Conservation (phyloP, 2,329 filamentous ascomycete species). For the Paracoccidioides lutzii region DNA sequence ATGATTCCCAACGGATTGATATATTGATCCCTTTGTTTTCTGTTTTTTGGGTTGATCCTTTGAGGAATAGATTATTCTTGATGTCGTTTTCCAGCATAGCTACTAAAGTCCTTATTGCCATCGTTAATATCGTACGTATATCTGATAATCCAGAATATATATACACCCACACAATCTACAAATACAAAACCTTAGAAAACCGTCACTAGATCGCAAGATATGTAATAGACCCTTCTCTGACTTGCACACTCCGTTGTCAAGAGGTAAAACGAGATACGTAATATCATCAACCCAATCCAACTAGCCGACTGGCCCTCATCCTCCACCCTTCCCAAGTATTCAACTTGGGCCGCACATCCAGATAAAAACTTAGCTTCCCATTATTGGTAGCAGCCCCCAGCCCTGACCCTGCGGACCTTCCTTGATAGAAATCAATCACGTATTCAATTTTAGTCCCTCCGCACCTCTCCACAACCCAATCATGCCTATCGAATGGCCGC, state of each 20-base stretch:
- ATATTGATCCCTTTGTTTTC: not conserved
- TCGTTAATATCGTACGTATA: conserved; percentile 3
- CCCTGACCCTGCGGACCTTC: conserved; percentile 37
- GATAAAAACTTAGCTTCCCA: conserved; percentile 46
- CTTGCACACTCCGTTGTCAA: not conserved
- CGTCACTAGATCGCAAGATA: not conserved
- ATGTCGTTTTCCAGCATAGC: not conserved
- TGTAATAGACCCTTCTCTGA: not conserved
- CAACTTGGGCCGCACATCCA: conserved; percentile 53
- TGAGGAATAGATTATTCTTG: not conserved
- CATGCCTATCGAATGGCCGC: conserved; percentile 85
- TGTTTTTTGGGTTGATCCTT: not conserved
- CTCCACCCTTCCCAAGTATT: conserved; percentile 50
- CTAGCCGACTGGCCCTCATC: conserved; percentile 40
- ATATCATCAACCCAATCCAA: conserved; percentile 28
- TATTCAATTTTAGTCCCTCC: conserved; percentile 67
- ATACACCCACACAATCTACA: not conserved
- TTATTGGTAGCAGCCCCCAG: conserved; percentile 18
- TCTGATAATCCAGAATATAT: not conserved
- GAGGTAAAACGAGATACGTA: not conserved
- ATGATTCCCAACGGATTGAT: conserved; percentile 4
- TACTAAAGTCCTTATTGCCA: not conserved
- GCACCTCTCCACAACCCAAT: conserved; percentile 93
- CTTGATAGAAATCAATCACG: conserved; percentile 95
- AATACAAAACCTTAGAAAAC: not conserved